These are phyloP conservation scores for Acephala macrosclerotiorum DNA, from an alignment of 2,329 filamentous ascomycete species.

Conservation along the genomic window DNA sequence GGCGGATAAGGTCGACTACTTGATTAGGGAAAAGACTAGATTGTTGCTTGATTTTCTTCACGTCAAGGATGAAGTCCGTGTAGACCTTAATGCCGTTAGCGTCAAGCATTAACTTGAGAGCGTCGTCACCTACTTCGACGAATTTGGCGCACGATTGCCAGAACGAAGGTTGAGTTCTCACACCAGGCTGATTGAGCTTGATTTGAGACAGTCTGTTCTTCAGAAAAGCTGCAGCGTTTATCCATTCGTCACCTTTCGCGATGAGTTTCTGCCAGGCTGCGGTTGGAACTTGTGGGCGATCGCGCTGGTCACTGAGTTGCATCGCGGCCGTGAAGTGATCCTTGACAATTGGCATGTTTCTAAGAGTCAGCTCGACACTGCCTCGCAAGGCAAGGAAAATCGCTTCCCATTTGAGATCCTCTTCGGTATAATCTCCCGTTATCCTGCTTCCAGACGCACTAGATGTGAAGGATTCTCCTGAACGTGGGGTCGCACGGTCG, in stretches of 20 bases:
- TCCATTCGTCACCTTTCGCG: slow-evolving; percentile 72
- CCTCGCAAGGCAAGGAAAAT: slow-evolving; percentile 80
- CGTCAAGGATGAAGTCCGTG: slow-evolving; percentile 67
- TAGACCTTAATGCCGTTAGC: slow-evolving; percentile 58
- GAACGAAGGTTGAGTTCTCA: slow-evolving; percentile 68
- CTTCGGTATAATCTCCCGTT: slow-evolving; percentile 64
- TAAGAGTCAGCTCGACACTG: slow-evolving; percentile 76
- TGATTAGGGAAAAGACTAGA: slow-evolving; percentile 65
- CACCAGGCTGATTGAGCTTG: slow-evolving; percentile 83
- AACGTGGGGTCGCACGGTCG: slow-evolving; percentile 71
- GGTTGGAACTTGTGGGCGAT: slow-evolving; percentile 64
- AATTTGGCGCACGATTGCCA: slow-evolving; percentile 79
- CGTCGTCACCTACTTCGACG: slow-evolving; percentile 53
- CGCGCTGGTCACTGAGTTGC: slow-evolving; percentile 66
- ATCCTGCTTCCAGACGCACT: slow-evolving; percentile 34
- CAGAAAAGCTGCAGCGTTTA: slow-evolving; percentile 77
- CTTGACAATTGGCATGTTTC: slow-evolving; percentile 73
- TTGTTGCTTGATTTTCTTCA: slow-evolving; percentile 60
- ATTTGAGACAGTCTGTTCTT: slow-evolving; percentile 78
- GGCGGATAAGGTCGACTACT: slow-evolving; percentile 76
- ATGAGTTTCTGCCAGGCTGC: slow-evolving; percentile 76
- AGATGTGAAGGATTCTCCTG: slow-evolving; percentile 80
- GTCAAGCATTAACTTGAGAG: slow-evolving; percentile 32
- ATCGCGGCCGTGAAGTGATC: slow-evolving; percentile 70
- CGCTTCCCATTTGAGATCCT: slow-evolving; percentile 82